Conservation (phyloP, 148 eudicot species). For the Drosera capensis region DNA sequence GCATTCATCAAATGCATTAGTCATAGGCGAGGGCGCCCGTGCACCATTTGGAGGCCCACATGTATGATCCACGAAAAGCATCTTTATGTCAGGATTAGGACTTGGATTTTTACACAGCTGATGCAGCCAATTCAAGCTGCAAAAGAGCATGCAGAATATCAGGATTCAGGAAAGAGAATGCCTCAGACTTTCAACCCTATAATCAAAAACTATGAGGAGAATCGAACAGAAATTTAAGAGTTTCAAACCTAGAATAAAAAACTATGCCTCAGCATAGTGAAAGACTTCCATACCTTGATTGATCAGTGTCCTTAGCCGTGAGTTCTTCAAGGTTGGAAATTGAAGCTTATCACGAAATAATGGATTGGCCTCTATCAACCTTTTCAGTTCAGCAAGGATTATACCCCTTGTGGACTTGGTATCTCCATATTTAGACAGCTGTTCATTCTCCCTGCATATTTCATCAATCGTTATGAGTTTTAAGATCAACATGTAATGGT, state of each 20-base stretch:
- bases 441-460: slow-evolving; percentile 28
- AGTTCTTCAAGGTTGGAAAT: slow-evolving; percentile 18
- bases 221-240: too few species aligned
- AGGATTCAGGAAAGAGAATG: too few species aligned
- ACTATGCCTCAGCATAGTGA: too few species aligned
- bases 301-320: slow-evolving; percentile 19
- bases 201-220: too few species aligned
- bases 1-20: slow-evolving; percentile 17
- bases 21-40: slow-evolving; percentile 23
- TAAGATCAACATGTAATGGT: too few species aligned
- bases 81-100: slow-evolving; percentile 36
- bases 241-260: too few species aligned
- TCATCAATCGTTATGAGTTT: neutral
- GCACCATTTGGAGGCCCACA: slow-evolving; percentile 35
- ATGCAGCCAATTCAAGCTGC: slow-evolving; percentile 50
- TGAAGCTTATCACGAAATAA: slow-evolving; percentile 28
- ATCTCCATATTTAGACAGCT: slow-evolving; percentile 25
- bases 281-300: slow-evolving; percentile 1
- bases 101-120: slow-evolving; percentile 41
- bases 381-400: slow-evolving; percentile 24
- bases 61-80: slow-evolving; percentile 37
- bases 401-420: slow-evolving; percentile 23
- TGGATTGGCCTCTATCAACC: slow-evolving; percentile 35
- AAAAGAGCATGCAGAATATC: slow-evolving; percentile 1
- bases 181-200: too few species aligned